Conservation (phyloP, 225 moss, liverwort and hornwort genomes). For the Marchantia polymorpha region DNA sequence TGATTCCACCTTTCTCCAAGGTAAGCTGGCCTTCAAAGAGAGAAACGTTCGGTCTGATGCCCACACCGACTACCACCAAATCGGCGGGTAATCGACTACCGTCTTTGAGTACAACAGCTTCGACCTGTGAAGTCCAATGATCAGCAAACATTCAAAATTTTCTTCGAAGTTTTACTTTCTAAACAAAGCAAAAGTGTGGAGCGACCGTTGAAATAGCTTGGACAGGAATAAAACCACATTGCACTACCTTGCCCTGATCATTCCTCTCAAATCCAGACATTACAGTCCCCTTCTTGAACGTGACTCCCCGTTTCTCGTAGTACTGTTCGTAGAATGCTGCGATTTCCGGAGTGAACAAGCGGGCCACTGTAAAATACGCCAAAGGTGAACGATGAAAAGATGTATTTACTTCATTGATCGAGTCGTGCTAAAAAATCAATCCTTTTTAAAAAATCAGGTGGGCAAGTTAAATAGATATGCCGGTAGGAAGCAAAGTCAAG, state of each 20-base stretch:
- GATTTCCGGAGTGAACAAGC: slow-evolving; percentile 83
- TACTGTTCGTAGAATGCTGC: slow-evolving; percentile 78
- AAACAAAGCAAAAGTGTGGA: not conserved
- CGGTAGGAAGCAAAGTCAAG: no score
- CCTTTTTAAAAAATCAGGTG: no score
- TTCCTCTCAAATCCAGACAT: slow-evolving; percentile 67
- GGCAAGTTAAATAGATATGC: no score
- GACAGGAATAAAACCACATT: not conserved
- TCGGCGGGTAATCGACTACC: slow-evolving; percentile 60
- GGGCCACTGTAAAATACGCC: slow-evolving; percentile 58
- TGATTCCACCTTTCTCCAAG: slow-evolving; percentile 71
- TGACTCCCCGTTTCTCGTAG: slow-evolving; percentile 65
- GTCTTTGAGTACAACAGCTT: slow-evolving; percentile 65
- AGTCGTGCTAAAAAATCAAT: no score
- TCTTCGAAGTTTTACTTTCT: not conserved
- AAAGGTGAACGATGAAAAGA: not conserved
- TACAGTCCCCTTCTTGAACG: slow-evolving; percentile 67
- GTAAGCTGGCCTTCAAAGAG: slow-evolving; percentile 70
- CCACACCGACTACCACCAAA: slow-evolving; percentile 78
- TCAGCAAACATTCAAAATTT: not conserved
- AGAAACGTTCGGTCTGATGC: slow-evolving; percentile 67
- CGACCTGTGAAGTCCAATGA: slow-evolving; percentile 47
- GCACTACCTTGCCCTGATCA: slow-evolving; percentile 57
- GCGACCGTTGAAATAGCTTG: not conserved
- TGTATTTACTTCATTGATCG: not conserved